These are phyloP conservation scores for Monosporascus sp. DNA, from an alignment of 2,329 filamentous ascomycete species.

Conservation along the genomic window DNA sequence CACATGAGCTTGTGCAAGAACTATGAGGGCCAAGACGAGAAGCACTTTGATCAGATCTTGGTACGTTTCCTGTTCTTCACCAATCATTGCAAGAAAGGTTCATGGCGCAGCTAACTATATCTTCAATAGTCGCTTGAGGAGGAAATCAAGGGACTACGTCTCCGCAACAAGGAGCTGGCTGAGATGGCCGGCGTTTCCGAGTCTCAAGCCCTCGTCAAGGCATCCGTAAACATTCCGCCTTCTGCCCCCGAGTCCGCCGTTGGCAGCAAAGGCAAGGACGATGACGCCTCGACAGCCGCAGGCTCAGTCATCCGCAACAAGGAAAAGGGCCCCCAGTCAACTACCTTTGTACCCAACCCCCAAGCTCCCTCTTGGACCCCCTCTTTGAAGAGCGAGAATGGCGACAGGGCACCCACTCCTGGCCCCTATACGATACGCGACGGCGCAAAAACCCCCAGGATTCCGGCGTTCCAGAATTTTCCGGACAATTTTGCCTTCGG, in stretches of 20 bases:
- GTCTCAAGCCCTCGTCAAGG: background rate
- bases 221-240: background rate
- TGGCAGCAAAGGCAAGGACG: background rate
- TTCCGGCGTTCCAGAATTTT: background rate
- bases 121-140: constrained; percentile 14
- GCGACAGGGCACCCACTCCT: too few species aligned
- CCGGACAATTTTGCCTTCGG: too few species aligned
- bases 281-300: background rate
- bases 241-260: background rate
- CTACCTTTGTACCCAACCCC: constrained; percentile 15
- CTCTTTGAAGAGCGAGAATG: background rate
- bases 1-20: constrained; percentile 10
- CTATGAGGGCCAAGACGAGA: constrained; percentile 16
- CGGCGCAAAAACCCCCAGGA: background rate
- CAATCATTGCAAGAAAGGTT: background rate
- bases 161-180: constrained; percentile 7
- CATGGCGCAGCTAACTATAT: constrained; percentile 2
- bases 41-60: constrained; percentile 13
- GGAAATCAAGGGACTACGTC: constrained; percentile 12
- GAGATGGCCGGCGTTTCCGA: constrained; percentile 2
- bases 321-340: background rate
- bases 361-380: constrained; percentile 17
- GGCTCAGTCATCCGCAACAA: background rate
- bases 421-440: background rate
- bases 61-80: constrained; percentile 10